Conservation (phyloP, 2,329 filamentous ascomycete genomes). For the Malbranchea cinnamomea region DNA sequence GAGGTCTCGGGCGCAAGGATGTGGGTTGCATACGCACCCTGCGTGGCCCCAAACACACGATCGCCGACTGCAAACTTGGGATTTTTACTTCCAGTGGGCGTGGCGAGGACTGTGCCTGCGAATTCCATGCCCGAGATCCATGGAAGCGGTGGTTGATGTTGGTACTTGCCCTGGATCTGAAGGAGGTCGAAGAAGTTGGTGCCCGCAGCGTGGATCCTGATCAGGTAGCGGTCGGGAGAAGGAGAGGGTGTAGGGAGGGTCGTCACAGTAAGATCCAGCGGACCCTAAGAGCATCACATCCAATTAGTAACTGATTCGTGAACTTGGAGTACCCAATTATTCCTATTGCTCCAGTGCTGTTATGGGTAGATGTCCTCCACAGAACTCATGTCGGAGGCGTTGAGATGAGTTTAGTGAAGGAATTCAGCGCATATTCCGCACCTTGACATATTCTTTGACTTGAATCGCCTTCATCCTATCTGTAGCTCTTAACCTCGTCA, state of each 20-base stretch:
- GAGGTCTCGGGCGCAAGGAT: constrained; percentile 50
- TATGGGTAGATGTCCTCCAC: no score
- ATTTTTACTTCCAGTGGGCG: constrained; percentile 37
- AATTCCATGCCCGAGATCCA: constrained; percentile 85
- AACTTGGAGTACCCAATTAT: no score
- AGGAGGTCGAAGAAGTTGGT: constrained; percentile 97
- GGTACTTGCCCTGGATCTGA: constrained; percentile 91
- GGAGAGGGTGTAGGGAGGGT: constrained; percentile 62
- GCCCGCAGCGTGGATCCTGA: constrained; percentile 72
- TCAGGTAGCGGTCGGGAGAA: constrained; percentile 60
- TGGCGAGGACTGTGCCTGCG: constrained; percentile 57
- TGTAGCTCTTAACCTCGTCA: no score
- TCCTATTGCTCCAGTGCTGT: no score
- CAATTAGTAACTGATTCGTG: constrained; percentile 5
- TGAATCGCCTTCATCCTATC: constrained; percentile 59
- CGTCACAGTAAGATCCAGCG: constrained; percentile 61
- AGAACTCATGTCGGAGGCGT: no score
- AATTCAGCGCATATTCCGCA: constrained; percentile 22
- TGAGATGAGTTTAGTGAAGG: constrained; percentile 1
- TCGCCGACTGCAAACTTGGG: constrained; percentile 62
- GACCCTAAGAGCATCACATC: constrained; percentile 46
- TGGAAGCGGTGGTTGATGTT: constrained; percentile 74
- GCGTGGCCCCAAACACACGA: constrained; percentile 70
- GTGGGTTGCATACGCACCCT: constrained; percentile 74
- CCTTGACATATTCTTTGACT: constrained; percentile 59